phyloP scores from a whole-genome alignment of 2,329 filamentous ascomycete species.

The Colletotrichum falcatum region DNA sequence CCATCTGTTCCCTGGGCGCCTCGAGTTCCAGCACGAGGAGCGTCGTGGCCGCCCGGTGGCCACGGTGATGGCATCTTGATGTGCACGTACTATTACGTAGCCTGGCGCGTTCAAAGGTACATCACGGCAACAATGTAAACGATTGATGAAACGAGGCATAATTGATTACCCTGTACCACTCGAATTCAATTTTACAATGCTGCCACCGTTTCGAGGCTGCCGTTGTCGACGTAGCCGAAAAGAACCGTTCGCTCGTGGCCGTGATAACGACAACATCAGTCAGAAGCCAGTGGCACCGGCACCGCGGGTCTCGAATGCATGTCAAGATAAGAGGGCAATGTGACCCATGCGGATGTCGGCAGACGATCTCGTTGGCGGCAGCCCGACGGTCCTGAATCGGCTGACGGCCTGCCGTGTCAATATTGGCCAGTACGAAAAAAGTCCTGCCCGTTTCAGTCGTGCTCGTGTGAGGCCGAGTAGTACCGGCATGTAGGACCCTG shows the following conservation, averaged over 20 bases:
- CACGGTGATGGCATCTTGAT: neutral
- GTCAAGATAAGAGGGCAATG: neutral
- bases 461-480: neutral
- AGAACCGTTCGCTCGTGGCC: too few relatives aligned
- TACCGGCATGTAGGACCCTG: neutral
- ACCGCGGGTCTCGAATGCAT: neutral
- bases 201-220: neutral
- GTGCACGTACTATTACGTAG: neutral
- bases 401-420: neutral
- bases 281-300: neutral
- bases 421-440: too few relatives aligned
- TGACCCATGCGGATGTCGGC: neutral
- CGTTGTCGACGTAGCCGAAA: neutral
- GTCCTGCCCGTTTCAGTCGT: neutral
- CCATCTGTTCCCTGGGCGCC: neutral
- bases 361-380: neutral
- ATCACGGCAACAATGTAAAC: neutral
- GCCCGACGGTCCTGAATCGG: neutral
- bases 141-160: neutral
- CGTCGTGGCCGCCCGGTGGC: neutral
- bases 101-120: neutral
- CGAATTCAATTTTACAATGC: neutral
- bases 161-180: neutral
- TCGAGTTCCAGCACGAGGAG: neutral
- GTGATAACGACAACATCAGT: neutral